A percentile compares a stretch with the other conserved stretches of the same genome.
phyloP scores from a whole-genome alignment of 192 early-diverging fungal species.

The Coemansia sp. region DNA sequence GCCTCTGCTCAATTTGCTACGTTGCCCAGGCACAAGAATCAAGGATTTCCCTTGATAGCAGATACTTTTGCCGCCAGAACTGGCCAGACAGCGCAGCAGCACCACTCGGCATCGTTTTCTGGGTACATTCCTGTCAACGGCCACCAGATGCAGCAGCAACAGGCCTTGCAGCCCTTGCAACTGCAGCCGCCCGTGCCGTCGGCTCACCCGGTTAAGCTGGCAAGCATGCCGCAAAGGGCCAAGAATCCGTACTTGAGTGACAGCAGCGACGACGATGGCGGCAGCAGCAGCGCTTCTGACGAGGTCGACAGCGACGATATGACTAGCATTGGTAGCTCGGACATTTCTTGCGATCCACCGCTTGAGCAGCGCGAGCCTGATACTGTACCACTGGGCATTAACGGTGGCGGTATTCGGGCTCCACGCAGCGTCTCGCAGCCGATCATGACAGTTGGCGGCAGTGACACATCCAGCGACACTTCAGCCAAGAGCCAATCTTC shows the following conservation, averaged over 20 bases:
- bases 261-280: conserved; percentile 24
- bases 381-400: background rate
- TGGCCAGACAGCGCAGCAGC: background rate
- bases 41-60: conserved; percentile 13
- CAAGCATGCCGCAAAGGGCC: conserved; percentile 17
- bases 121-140: background rate
- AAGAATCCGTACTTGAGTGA: conserved; percentile 53
- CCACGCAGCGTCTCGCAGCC: conserved; percentile 20
- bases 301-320: conserved; percentile 20
- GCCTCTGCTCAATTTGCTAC: background rate
- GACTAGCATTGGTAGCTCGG: conserved; percentile 31
- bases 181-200: conserved; percentile 10
- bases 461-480: conserved; percentile 39
- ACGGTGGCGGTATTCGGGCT: background rate
- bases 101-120: background rate
- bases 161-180: conserved; percentile 11
- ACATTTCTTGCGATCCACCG: conserved; percentile 19
- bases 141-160: conserved; percentile 17
- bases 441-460: conserved; percentile 1
- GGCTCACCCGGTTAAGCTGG: conserved; percentile 51
- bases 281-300: conserved; percentile 1
- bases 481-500: conserved; percentile 52
- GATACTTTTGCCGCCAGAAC: conserved; percentile 16
- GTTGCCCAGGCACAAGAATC: conserved; percentile 1
- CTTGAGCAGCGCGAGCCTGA: background rate